Evolutionary conservation across 257 asterid genomes (phyloP).

Genomic region (Solanum sejunctum): DNA sequence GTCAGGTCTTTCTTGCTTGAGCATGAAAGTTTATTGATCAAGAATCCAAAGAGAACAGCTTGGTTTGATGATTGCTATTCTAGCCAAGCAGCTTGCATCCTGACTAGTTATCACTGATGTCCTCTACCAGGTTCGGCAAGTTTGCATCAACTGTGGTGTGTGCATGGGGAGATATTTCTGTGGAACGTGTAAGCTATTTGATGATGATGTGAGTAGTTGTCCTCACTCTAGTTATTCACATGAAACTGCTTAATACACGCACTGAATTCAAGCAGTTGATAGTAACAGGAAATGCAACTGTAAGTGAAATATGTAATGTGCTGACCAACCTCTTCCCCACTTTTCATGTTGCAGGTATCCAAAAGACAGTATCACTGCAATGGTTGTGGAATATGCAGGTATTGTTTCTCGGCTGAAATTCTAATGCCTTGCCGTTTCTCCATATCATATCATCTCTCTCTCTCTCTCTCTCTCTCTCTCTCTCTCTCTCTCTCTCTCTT

Average conservation of each 20-base stretch:
- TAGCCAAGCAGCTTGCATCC: neutral
- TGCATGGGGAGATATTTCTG: constrained; percentile 78
- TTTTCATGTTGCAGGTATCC: constrained; percentile 40
- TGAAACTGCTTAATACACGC: neutral
- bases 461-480: neutral
- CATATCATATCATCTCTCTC: neutral
- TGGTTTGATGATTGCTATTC: neutral
- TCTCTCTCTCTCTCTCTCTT: neutral
- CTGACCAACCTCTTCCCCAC: neutral
- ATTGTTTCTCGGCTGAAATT: neutral
- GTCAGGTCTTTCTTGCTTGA: neutral
- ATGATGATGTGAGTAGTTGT: constrained; percentile 61
- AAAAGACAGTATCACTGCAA: constrained; percentile 73
- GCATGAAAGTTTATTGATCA: neutral
- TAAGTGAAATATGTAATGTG: neutral
- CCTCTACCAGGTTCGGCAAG: constrained; percentile 45
- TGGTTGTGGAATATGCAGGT: constrained; percentile 96
- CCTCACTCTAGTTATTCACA: neutral
- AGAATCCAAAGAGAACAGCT: neutral
- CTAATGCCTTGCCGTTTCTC: neutral
- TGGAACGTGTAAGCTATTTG: constrained; percentile 72
- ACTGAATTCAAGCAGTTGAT: neutral
- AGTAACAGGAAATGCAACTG: neutral
- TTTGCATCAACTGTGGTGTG: constrained; percentile 73
- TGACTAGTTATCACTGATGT: neutral